Evolutionary conservation across 305 asterid genomes (phyloP).

Genomic region (Fraxinus xanthoxyloides): DNA sequence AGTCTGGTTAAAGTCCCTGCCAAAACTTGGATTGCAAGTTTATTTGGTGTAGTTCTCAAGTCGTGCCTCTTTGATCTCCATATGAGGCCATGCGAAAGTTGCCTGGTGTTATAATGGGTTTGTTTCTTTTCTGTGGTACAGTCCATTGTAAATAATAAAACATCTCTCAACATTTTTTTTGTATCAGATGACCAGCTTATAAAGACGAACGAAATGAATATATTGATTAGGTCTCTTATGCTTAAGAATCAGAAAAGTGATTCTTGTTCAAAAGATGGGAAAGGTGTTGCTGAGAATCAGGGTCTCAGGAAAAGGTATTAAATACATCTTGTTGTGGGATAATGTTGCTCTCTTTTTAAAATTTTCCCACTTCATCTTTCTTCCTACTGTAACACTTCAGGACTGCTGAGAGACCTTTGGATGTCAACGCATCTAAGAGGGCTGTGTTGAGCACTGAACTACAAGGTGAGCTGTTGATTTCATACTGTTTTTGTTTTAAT

Average conservation of each 20-base stretch:
- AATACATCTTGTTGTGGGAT: constrained; percentile 12
- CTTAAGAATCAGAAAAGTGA: constrained; percentile 72
- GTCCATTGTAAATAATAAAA: constrained; percentile 8
- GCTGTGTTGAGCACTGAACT: constrained; percentile 48
- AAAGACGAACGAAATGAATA: constrained; percentile 74
- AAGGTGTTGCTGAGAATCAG: constrained; percentile 39
- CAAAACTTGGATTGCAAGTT: background rate
- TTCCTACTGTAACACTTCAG: constrained; percentile 36
- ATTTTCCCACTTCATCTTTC: constrained; percentile 20
- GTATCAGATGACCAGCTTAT: constrained; percentile 66
- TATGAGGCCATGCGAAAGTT: background rate
- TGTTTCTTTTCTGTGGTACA: background rate
- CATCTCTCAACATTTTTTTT: background rate
- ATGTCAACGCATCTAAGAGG: constrained; percentile 57
- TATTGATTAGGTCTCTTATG: constrained; percentile 79
- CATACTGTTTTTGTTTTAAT: background rate
- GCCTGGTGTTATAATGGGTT: background rate
- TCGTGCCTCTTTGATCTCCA: background rate
- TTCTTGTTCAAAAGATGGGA: constrained; percentile 47
- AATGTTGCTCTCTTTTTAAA: background rate
- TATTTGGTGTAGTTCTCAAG: background rate
- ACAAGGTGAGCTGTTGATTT: constrained; percentile 43
- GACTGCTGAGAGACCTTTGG: constrained; percentile 67
- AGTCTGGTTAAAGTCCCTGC: background rate
- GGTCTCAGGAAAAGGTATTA: constrained; percentile 71